Evolutionary conservation across 2,329 filamentous ascomycete species (phyloP).

Genomic region (Dactylellina parvicollis): DNA sequence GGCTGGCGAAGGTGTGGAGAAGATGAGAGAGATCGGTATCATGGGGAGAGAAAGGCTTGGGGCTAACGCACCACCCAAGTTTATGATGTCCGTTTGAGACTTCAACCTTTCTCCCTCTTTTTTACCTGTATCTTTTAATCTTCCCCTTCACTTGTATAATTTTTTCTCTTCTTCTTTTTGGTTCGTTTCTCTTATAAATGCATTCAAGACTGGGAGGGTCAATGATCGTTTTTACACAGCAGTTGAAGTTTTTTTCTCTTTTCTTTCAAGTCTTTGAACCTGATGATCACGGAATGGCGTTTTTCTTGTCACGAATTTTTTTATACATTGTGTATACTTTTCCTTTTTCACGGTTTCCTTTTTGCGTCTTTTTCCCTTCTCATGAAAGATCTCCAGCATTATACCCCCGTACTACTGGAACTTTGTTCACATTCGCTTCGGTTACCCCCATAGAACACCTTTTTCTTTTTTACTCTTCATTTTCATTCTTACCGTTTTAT

Average conservation of each 20-base stretch:
- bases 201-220: slow-evolving; percentile 51
- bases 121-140: slow-evolving; percentile 32
- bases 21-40: slow-evolving; percentile 91
- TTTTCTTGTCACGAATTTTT: slow-evolving; percentile 46
- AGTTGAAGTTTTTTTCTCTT: slow-evolving; percentile 27
- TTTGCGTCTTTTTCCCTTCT: slow-evolving; percentile 38
- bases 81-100: slow-evolving; percentile 57
- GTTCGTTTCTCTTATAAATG: slow-evolving; percentile 11
- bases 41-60: slow-evolving; percentile 70
- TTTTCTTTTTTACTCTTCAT: slow-evolving; percentile 51
- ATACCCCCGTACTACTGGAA: slow-evolving; percentile 44
- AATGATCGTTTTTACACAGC: slow-evolving; percentile 45
- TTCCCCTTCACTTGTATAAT: slow-evolving; percentile 30
- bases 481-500: slow-evolving; percentile 50
- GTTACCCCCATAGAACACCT: slow-evolving; percentile 57
- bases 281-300: slow-evolving; percentile 53
- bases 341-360: not conserved
- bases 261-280: slow-evolving; percentile 31
- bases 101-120: slow-evolving; percentile 1
- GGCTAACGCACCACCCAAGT: slow-evolving; percentile 54
- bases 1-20: slow-evolving; percentile 87
- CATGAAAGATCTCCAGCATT: slow-evolving; percentile 54
- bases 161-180: slow-evolving; percentile 57
- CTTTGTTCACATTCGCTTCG: slow-evolving; percentile 54
- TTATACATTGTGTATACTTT: slow-evolving; percentile 31